phyloP scores from a whole-genome alignment of 768 basidiomycete species.

The Psilocybe subaeruginosa region DNA sequence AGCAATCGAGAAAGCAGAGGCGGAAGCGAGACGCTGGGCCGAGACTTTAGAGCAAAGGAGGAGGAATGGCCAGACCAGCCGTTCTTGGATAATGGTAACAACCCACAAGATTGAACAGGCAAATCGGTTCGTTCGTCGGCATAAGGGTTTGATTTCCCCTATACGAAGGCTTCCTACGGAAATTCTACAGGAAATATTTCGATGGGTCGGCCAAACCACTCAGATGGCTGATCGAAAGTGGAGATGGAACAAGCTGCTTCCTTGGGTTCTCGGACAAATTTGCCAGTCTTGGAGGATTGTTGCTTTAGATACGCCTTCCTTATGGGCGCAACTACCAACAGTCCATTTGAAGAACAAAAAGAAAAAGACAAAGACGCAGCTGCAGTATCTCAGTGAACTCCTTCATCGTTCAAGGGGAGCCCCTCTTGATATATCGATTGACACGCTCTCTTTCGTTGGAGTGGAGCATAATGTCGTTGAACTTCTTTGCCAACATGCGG shows the following conservation, averaged over 20 bases:
- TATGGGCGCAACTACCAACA: background rate
- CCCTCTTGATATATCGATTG: slow-evolving; percentile 21
- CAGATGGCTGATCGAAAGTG: slow-evolving; percentile 2
- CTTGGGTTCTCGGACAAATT: slow-evolving; percentile 14
- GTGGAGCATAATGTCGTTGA: slow-evolving; percentile 24
- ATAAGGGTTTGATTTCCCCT: slow-evolving; percentile 22
- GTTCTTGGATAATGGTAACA: slow-evolving; percentile 17
- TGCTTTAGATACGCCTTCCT: background rate
- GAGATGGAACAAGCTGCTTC: slow-evolving; percentile 15
- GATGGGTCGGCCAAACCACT: slow-evolving; percentile 9
- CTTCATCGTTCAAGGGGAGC: slow-evolving; percentile 17
- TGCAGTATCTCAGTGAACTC: background rate
- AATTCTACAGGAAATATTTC: slow-evolving; percentile 26
- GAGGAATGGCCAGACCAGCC: background rate
- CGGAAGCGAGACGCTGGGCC: slow-evolving; percentile 5
- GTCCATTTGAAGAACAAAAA: slow-evolving; percentile 13
- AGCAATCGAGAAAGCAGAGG: slow-evolving; percentile 17
- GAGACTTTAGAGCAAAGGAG: slow-evolving; percentile 10
- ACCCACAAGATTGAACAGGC: slow-evolving; percentile 22
- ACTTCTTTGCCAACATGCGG: slow-evolving; percentile 21
- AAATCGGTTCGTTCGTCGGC: slow-evolving; percentile 21
- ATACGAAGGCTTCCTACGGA: slow-evolving; percentile 27
- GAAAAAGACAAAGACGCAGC: background rate
- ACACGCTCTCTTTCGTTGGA: slow-evolving; percentile 11
- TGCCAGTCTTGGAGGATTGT: background rate